Conservation (phyloP, 1,284 basidiomycete genomes). For the Tranzscheliella williamsii region DNA sequence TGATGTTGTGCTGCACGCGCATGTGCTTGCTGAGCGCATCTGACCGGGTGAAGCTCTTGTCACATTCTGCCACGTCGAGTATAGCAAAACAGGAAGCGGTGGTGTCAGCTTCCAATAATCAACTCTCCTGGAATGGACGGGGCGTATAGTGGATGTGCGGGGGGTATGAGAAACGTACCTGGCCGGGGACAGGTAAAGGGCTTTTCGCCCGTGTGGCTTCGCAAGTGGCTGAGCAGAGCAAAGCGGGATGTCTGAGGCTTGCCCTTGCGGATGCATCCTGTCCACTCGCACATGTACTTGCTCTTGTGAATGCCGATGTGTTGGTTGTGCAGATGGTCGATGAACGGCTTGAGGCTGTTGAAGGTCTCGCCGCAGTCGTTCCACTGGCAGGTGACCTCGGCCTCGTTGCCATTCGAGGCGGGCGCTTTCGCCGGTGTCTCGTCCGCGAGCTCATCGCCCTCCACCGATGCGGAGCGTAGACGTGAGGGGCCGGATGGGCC, state of each 20-base stretch:
- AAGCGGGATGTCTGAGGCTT: conserved; percentile 82
- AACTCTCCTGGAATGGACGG: too few relatives aligned
- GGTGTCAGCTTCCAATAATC: too few relatives aligned
- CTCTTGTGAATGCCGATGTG: conserved; percentile 84
- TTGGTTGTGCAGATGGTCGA: conserved; percentile 74
- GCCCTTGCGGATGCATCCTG: conserved; percentile 75
- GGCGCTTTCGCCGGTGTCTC: conserved; percentile 10
- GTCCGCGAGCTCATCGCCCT: conserved; percentile 40
- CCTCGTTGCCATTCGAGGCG: conserved; percentile 4
- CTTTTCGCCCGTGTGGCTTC: conserved; percentile 82
- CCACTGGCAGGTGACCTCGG: conserved; percentile 69
- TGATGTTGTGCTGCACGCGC: conserved; percentile 74
- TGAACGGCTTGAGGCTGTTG: conserved; percentile 71
- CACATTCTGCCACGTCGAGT: conserved; percentile 71
- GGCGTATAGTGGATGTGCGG: too few relatives aligned
- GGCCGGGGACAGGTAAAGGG: conserved; percentile 81
- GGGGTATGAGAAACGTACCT: too few relatives aligned
- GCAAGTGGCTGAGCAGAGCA: conserved; percentile 80
- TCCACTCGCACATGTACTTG: conserved; percentile 86
- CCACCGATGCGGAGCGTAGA: conserved; percentile 18
- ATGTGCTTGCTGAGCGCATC: conserved; percentile 89
- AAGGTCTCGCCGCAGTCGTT: conserved; percentile 75
- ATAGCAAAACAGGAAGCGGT: not conserved
- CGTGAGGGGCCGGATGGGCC: not conserved
- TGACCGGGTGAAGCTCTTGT: conserved; percentile 87